Evolutionary conservation across 164 flowering plant species (phyloP).

Genomic region (Warburgia ugandensis): DNA sequence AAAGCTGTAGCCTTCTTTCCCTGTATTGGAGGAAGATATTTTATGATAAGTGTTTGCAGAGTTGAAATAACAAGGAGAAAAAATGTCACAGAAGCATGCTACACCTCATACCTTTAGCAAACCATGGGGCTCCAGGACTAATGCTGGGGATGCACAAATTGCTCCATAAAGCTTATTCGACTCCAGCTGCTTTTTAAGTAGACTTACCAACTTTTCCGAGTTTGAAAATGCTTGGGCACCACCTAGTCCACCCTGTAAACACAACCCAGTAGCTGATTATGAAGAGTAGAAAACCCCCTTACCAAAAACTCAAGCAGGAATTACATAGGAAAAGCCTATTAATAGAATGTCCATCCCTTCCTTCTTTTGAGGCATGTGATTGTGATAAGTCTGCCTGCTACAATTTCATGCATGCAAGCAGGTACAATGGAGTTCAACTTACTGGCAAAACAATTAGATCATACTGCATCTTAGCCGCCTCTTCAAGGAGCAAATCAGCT

Average conservation of each 20-base stretch:
- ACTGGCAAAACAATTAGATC: constrained; percentile 83
- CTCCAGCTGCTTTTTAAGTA: constrained; percentile 66
- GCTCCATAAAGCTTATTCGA: constrained; percentile 58
- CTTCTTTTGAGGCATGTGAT: too few species aligned
- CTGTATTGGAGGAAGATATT: constrained; percentile 25
- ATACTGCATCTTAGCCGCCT: constrained; percentile 51
- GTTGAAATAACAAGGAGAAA: neutral
- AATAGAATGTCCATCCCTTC: too few species aligned
- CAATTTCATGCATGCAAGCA: too few species aligned
- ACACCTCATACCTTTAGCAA: constrained; percentile 50
- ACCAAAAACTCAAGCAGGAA: too few species aligned
- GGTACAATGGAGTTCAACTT: too few species aligned
- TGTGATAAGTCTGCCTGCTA: too few species aligned
- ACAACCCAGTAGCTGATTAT: too few species aligned
- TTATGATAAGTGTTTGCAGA: neutral
- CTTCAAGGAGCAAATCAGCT: constrained; percentile 76
- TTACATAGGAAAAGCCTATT: too few species aligned
- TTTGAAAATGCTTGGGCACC: constrained; percentile 80
- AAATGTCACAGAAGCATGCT: too few species aligned
- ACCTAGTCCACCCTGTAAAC: constrained; percentile 73
- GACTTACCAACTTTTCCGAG: constrained; percentile 53
- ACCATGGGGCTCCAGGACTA: constrained; percentile 78
- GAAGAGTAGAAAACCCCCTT: too few species aligned
- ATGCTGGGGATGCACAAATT: constrained; percentile 90
- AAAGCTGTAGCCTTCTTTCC: constrained; percentile 89